phyloP scores from a whole-genome alignment of 805 yeast species.

The Tetrapisispora nanseiensis region DNA sequence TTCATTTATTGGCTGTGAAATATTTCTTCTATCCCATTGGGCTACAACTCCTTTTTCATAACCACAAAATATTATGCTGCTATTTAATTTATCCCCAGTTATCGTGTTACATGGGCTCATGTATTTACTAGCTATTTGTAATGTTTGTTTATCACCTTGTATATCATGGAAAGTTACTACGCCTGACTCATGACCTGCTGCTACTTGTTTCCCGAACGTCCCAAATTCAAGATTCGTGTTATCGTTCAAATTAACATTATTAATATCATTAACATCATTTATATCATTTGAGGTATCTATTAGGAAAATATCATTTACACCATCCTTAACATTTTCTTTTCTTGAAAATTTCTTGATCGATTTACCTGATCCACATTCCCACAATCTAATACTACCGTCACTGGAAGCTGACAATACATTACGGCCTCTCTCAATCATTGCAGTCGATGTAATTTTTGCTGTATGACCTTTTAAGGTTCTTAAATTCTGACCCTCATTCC shows the following conservation, averaged over 20 bases:
- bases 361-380: conserved; percentile 60
- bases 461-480: conserved; percentile 45
- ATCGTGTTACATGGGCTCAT: conserved; percentile 19
- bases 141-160: conserved; percentile 15
- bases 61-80: conserved; percentile 25
- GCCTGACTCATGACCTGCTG: conserved; percentile 36
- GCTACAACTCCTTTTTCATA: conserved; percentile 30
- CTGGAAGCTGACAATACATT: conserved; percentile 47
- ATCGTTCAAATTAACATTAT: neutral
- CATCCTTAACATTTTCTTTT: conserved; percentile 29
- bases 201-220: conserved; percentile 35
- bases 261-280: neutral
- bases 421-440: conserved; percentile 54
- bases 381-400: conserved; percentile 49
- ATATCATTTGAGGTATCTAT: neutral
- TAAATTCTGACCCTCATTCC: conserved; percentile 37
- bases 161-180: conserved; percentile 35
- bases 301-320: conserved; percentile 23
- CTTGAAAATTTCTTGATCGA: conserved; percentile 35
- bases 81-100: neutral
- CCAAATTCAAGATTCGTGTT: conserved; percentile 38
- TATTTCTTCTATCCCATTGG: conserved; percentile 34
- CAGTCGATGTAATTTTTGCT: conserved; percentile 38
- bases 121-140: conserved; percentile 21
- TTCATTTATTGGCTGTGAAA: conserved; percentile 8